Base-by-base conservation (phyloP, 306 rosid species). In the Chamaecrista fasciculata region DNA sequence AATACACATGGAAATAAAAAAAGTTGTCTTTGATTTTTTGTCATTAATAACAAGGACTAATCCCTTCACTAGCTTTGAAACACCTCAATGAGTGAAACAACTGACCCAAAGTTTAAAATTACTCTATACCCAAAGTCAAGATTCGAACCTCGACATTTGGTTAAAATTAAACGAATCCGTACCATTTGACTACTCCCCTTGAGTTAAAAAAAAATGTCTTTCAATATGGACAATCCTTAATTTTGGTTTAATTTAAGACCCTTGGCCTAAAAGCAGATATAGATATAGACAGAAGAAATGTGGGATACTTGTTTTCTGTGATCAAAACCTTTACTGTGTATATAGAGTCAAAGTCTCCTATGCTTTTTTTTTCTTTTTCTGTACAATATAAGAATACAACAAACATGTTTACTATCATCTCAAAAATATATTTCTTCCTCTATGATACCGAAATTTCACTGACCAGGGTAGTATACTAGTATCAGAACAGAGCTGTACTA, bases 341-440 rank as follows among this genome's bases (percentile, higher is more conserved):
- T 48, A 29, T 46, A 62, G 64, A 79, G 53, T 15, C 51, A 19
- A 59, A 56, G 66, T 68, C 79, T 69, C 43, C 61, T 50, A 67
- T 46, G 64, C 26, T 62, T 37, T 12, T 47, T 86, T 74, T 84
- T 40, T n/a, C 29, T 28, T 56, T 28, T 2, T 16, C 11, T 29
- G 62, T 56, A 16, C 21, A 56, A 81, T 86, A 83, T 85, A 84
- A 49, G 53, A 72, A 58, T 33, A 40, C 70, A 61, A 47, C 8
- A 3, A 58, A 59, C 24, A 43, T 39, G 28, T 46, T 66, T 67
- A n/a, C n/a, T n/a, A n/a, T n/a, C n/a, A n/a, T n/a, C n/a, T n/a
- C n/a, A n/a, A n/a, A 51, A 16, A 69, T 21, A 29, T 37, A 51
- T 24, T 66, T 53, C 74, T 75, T 75, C 73, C 56, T 61, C 19